Percentiles rank a stretch among this genome's conserved stretches.
Evolutionary conservation across 129 eudicot genomes (phyloP).

Genomic region (Centaurea solstitialis): DNA sequence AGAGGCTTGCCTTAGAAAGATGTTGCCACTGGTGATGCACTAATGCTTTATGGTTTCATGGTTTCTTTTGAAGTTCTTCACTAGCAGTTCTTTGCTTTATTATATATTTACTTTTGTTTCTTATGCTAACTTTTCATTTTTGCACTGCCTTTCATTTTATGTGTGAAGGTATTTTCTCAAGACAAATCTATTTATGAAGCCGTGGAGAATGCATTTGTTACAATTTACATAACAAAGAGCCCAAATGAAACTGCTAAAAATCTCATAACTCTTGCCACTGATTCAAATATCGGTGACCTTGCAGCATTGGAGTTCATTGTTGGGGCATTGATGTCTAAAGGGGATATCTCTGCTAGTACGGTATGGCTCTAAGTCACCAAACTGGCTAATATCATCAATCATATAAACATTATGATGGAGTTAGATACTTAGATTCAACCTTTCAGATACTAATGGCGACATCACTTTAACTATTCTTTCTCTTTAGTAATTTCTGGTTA

Average conservation of each 20-base stretch:
- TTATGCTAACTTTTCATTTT: neutral
- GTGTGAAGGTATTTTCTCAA: constrained; percentile 82
- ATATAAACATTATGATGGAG: neutral
- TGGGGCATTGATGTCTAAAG: constrained; percentile 82
- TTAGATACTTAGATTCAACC: neutral
- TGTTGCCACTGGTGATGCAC: constrained; percentile 86
- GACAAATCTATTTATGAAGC: constrained; percentile 95
- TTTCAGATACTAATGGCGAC: neutral
- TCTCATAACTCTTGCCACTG: constrained; percentile 73
- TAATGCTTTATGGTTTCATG: constrained; percentile 9
- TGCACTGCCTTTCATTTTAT: constrained; percentile 8
- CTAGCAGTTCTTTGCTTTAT: neutral
- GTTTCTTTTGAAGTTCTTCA: neutral
- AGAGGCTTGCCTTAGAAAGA: constrained; percentile 85
- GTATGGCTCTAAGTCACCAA: constrained; percentile 37
- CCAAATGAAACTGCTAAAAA: constrained; percentile 87
- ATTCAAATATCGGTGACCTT: constrained; percentile 94
- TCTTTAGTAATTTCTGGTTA: neutral
- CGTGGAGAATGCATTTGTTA: constrained; percentile 86
- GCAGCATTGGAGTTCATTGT: constrained; percentile 85
- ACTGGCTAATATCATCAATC: neutral
- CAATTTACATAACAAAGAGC: constrained; percentile 76
- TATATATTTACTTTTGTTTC: neutral
- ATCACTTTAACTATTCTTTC: neutral
- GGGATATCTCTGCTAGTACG: constrained; percentile 71